Percentiles rank a stretch among this genome's conserved stretches.
Conservation (phyloP, 192 early-diverging fungal genomes). For the Helicostylum pulchrum region DNA sequence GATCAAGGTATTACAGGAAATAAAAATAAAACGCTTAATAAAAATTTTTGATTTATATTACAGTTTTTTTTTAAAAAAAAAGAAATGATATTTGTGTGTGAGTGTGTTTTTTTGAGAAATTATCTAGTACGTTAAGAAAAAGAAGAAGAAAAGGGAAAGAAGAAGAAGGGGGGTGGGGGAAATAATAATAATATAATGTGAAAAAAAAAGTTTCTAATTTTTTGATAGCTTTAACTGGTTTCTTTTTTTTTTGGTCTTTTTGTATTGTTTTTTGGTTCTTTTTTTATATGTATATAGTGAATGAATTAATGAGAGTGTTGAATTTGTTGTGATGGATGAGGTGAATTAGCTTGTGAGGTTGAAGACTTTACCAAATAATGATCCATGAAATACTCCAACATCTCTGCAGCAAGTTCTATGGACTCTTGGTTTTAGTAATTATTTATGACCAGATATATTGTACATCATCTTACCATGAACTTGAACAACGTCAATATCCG, state of each 20-base stretch:
- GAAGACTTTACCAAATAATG: slow-evolving; percentile 14
- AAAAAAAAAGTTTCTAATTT: neutral
- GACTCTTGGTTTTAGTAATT: neutral
- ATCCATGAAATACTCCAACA: slow-evolving; percentile 8
- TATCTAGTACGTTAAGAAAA: neutral
- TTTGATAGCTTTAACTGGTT: neutral
- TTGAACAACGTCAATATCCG: slow-evolving; percentile 27
- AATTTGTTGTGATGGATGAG: slow-evolving; percentile 3
- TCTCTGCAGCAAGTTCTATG: slow-evolving; percentile 19
- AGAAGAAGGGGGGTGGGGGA: neutral
- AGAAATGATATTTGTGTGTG: neutral
- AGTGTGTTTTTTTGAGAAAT: neutral
- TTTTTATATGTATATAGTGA: neutral
- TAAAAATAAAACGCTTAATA: neutral
- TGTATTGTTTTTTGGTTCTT: neutral
- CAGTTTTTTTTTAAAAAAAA: neutral
- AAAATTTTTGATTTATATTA: neutral
- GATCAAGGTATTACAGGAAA: neutral
- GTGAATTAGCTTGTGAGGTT: neutral
- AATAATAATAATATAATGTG: neutral
- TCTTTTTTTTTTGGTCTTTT: neutral
- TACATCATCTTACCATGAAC: slow-evolving; percentile 22
- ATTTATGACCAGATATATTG: neutral
- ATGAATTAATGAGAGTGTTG: neutral
- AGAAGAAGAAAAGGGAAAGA: neutral